Evolutionary conservation across 2,329 filamentous ascomycete species (phyloP), one percentile per base, ranked within the genome.

Genomic region (Venturia aucupariae): DNA sequence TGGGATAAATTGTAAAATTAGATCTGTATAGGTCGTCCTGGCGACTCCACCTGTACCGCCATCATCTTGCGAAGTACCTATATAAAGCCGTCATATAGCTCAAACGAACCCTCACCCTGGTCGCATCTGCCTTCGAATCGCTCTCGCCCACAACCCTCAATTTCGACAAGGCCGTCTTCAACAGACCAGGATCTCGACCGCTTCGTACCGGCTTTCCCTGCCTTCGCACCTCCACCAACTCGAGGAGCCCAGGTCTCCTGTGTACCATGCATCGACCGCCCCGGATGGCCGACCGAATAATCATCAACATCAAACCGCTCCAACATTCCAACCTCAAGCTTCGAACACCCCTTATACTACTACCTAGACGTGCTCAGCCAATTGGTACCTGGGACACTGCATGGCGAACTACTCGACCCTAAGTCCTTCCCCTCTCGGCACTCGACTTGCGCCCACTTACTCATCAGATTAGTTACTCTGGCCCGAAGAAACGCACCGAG

Each of bases 251-350:
- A 27, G 4, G 59, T 60, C 11, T n/a, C n/a, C n/a, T n/a, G n/a
- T n/a, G n/a, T n/a, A n/a, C n/a, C 39, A 24, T 17, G 35, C 38
- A 19, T 2, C 19, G 2, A 19, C 38, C 41, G 24, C 51, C n/a
- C 42, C 22, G 38, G 59, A 27, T 41, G 41, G 17, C 17, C 35
- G 17, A n/a, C 24, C 59, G 38, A 27, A 27, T 17, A 27, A 27
- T 17, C 59, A 60, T 60, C n/a, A 60, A 60, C n/a, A 41, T 60
- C 59, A 60, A 41, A 60, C 59, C 38, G 24, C 41, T 60, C 22
- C 41, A 42, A 27, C 11, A 4, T n/a, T 2, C 41, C 11, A 42
- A 24, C 35, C 27, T 60, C 38, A 44, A 10, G 57, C 32, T 32
- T 32, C 55, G 15, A 11, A 5, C 11, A 24, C 22, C 44, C 7